Conservation (phyloP, 2,329 filamentous ascomycete species). For the Neonectria neomacrospora region DNA sequence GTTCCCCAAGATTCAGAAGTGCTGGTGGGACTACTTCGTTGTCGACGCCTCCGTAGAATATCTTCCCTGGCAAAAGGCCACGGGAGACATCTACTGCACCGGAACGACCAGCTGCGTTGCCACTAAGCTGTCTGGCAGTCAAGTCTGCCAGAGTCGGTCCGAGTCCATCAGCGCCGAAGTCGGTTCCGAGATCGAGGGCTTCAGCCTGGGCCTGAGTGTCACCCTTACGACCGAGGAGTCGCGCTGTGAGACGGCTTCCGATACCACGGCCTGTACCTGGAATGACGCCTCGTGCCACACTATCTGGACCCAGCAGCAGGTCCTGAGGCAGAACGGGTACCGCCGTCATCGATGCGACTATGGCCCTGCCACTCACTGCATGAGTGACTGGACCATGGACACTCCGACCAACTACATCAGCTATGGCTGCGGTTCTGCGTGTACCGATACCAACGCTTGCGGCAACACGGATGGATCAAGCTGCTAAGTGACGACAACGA, state of each 20-base stretch:
- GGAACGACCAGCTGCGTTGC: neutral
- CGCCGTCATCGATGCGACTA: constrained; percentile 14
- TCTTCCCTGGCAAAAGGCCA: constrained; percentile 9
- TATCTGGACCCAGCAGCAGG: constrained; percentile 21
- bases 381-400: constrained; percentile 14
- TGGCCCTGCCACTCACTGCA: constrained; percentile 6
- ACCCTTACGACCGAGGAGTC: neutral
- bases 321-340: constrained; percentile 13
- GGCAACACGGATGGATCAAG: neutral
- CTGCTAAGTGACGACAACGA: neutral
- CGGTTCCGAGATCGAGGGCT: neutral
- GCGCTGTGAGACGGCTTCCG: neutral
- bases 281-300: constrained; percentile 10
- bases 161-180: neutral
- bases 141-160: neutral
- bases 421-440: constrained; percentile 15
- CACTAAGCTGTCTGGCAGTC: neutral
- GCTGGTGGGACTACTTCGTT: constrained; percentile 20
- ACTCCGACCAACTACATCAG: constrained; percentile 14
- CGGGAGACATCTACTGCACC: neutral
- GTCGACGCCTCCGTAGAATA: constrained; percentile 3
- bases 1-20: constrained; percentile 13
- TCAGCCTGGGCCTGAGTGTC: neutral
- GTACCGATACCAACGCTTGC: neutral
- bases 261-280: constrained; percentile 14